Percentiles rank a stretch among this genome's conserved stretches.
Evolutionary conservation across 129 eudicot species (phyloP).

Genomic region (Artemisia argyi): DNA sequence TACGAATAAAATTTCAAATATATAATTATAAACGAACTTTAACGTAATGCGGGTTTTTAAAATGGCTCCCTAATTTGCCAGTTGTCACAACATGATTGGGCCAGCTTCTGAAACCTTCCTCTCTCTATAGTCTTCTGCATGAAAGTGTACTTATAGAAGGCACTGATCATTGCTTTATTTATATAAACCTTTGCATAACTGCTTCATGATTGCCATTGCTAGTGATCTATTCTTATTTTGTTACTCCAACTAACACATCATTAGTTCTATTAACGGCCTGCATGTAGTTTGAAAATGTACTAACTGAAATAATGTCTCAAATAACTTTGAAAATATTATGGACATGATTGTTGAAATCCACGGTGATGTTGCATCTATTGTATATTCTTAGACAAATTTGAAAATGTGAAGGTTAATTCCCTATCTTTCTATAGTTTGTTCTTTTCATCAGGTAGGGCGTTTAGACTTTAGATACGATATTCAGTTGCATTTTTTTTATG

Average conservation of each 20-base stretch:
- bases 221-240: no score
- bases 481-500: background rate
- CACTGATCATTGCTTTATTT: no score
- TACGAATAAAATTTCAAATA: no score
- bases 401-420: slow-evolving; percentile 78
- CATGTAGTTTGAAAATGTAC: no score
- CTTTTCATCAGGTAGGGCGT: background rate
- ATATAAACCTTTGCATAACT: no score
- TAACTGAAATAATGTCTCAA: slow-evolving; percentile 30
- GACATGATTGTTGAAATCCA: slow-evolving; percentile 94
- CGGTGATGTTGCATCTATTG: slow-evolving; percentile 80
- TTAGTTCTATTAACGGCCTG: no score
- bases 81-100: slow-evolving; percentile 52
- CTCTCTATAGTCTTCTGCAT: background rate
- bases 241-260: no score
- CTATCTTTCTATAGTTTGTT: slow-evolving; percentile 8
- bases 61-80: no score
- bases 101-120: slow-evolving; percentile 57
- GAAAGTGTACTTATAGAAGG: background rate
- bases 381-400: slow-evolving; percentile 85
- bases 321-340: slow-evolving; percentile 94
- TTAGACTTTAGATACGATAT: background rate
- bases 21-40: no score
- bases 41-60: no score
- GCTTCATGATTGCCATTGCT: no score